Evolutionary conservation across 139 green algal genomes (phyloP).

Genomic region (Chlamydomonas schloesseri): DNA sequence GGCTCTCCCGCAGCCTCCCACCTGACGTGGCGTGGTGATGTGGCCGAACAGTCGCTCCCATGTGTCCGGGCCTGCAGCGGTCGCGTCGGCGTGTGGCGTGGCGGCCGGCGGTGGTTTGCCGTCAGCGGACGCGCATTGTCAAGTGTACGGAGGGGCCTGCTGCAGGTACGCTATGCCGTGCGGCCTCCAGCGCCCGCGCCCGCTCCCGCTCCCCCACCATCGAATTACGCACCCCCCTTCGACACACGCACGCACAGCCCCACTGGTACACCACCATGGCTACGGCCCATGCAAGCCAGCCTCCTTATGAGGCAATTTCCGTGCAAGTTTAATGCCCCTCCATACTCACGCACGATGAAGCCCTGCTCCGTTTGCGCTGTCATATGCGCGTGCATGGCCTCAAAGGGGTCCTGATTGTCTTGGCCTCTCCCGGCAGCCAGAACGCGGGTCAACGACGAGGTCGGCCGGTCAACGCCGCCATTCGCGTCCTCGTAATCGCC

Average conservation of each 20-base stretch:
- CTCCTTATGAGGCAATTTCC: too few species aligned
- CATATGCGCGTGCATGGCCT: not conserved
- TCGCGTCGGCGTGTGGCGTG: not conserved
- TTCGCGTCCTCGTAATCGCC: too few species aligned
- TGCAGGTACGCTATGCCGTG: not conserved
- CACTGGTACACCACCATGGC: too few species aligned
- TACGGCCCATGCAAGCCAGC: too few species aligned
- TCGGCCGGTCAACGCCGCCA: too few species aligned
- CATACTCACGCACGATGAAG: slow-evolving; percentile 10
- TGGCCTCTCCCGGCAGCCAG: too few species aligned
- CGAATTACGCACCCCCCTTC: too few species aligned
- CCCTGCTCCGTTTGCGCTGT: not conserved
- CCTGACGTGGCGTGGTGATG: not conserved
- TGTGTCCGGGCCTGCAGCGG: not conserved
- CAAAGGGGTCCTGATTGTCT: not conserved
- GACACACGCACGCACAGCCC: too few species aligned
- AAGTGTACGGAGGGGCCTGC: not conserved
- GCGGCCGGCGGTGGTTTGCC: too few species aligned
- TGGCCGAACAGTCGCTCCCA: not conserved
- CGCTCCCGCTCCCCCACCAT: too few species aligned
- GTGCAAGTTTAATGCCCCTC: too few species aligned
- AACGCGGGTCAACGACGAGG: too few species aligned
- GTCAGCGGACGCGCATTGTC: not conserved
- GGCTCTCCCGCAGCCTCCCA: not conserved
- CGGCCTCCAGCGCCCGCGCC: not conserved